Evolutionary conservation across 2,329 filamentous ascomycete genomes (phyloP).

Genomic region (Fusarium cyanostomum): DNA sequence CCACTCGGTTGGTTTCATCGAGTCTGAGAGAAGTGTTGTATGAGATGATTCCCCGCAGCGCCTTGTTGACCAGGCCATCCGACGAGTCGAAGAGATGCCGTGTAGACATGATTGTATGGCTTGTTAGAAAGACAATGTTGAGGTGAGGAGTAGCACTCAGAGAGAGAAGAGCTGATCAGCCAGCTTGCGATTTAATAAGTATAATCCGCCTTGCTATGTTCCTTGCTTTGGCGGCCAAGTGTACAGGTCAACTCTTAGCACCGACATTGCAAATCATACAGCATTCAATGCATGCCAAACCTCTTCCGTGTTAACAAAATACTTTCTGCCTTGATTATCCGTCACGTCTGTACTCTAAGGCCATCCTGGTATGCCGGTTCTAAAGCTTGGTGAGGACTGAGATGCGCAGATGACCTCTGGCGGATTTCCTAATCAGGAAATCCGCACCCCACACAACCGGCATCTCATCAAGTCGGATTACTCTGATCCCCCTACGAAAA

Average conservation of each 20-base stretch:
- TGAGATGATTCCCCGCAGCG: constrained; percentile 60
- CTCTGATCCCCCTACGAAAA: background rate
- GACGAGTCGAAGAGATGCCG: constrained; percentile 62
- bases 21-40: constrained; percentile 62
- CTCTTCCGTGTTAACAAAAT: background rate
- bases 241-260: constrained; percentile 4
- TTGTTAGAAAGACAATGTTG: background rate
- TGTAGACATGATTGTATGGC: constrained; percentile 56
- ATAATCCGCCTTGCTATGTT: background rate
- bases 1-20: constrained; percentile 61
- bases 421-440: constrained; percentile 38
- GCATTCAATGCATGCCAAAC: background rate
- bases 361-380: constrained; percentile 9
- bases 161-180: background rate
- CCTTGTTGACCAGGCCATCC: constrained; percentile 63
- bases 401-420: constrained; percentile 1
- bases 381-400: background rate
- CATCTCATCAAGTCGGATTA: background rate
- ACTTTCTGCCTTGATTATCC: background rate
- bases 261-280: background rate
- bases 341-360: background rate
- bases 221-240: background rate
- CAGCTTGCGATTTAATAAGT: background rate
- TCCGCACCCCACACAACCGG: constrained; percentile 14
- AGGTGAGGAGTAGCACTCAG: background rate